phyloP scores from a whole-genome alignment of 257 asterid species.

The Solanum appendiculatum region DNA sequence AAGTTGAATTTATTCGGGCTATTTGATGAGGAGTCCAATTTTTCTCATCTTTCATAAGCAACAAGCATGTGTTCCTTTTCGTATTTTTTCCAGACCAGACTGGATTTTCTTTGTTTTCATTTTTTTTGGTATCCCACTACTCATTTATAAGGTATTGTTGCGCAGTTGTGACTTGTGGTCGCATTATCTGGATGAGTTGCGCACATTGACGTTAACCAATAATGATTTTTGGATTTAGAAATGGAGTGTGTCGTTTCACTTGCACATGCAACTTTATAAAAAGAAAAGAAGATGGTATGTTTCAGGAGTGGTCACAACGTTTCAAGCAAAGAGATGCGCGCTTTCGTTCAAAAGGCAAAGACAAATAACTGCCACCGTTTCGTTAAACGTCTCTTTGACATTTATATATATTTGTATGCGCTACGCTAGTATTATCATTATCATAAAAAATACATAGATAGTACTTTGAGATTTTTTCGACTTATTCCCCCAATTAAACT shows the following conservation, averaged over 20 bases:
- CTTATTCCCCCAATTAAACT: not conserved
- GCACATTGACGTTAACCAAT: not conserved
- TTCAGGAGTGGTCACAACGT: not conserved
- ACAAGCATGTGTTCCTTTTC: not conserved
- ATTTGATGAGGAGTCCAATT: not conserved
- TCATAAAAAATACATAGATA: not conserved
- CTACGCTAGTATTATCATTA: not conserved
- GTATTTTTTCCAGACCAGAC: not conserved
- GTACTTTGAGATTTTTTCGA: no score
- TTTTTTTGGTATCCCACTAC: not conserved
- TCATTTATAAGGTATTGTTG: not conserved
- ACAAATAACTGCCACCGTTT: not conserved
- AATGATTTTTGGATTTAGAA: not conserved
- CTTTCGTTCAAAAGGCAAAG: not conserved
- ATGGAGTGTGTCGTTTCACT: not conserved
- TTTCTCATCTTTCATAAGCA: not conserved
- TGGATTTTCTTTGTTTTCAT: not conserved
- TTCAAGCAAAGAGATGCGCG: not conserved
- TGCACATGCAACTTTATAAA: not conserved
- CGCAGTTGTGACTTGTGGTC: not conserved
- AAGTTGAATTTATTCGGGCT: not conserved
- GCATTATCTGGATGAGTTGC: not conserved
- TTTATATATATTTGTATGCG: not conserved
- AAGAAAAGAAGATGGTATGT: not conserved
- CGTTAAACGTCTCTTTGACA: not conserved